A percentile compares a stretch with the other conserved stretches of the same genome.
phyloP scores from a whole-genome alignment of 1,284 basidiomycete species.

The Apiotrichum laibachii region DNA sequence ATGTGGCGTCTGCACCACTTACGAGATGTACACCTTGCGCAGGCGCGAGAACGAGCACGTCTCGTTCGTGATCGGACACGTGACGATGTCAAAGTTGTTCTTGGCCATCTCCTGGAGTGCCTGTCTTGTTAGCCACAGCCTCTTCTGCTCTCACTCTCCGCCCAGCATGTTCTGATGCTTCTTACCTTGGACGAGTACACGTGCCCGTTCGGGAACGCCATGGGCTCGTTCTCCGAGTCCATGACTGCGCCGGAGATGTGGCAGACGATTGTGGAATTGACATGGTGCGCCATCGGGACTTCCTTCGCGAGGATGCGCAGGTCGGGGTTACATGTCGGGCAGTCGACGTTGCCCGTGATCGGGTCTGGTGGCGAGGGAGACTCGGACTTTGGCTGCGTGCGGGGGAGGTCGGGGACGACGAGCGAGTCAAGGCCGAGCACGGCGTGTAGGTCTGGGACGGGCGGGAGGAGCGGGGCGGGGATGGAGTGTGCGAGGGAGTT shows the following conservation, averaged over 20 bases:
- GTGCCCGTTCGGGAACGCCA: conserved; percentile 87
- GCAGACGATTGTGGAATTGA: conserved; percentile 93
- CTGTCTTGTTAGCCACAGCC: conserved; percentile 51
- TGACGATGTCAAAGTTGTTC: conserved; percentile 67
- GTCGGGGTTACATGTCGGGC: conserved; percentile 79
- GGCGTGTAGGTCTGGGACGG: conserved; percentile 12
- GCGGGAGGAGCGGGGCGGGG: conserved; percentile 10
- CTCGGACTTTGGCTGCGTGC: neutral
- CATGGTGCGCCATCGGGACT: conserved; percentile 89
- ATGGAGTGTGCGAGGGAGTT: conserved; percentile 23
- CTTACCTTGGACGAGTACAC: conserved; percentile 87
- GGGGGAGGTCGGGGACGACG: conserved; percentile 2
- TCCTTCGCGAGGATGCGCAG: conserved; percentile 75
- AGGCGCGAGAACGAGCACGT: conserved; percentile 65
- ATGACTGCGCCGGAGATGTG: conserved; percentile 85
- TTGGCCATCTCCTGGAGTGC: conserved; percentile 79
- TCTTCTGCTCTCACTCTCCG: neutral
- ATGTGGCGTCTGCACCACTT: neutral
- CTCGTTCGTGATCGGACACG: conserved; percentile 72
- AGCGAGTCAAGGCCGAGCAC: conserved; percentile 12
- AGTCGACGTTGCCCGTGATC: conserved; percentile 76
- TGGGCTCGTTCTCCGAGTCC: conserved; percentile 85
- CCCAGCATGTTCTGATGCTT: conserved; percentile 7
- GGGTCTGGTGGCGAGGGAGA: conserved; percentile 5
- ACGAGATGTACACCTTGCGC: conserved; percentile 71